Percentiles rank a stretch among this genome's conserved stretches.
These are phyloP conservation scores for Coemansia sp. DNA, from an alignment of 192 early-diverging fungal genomes.

Conservation along the genomic window DNA sequence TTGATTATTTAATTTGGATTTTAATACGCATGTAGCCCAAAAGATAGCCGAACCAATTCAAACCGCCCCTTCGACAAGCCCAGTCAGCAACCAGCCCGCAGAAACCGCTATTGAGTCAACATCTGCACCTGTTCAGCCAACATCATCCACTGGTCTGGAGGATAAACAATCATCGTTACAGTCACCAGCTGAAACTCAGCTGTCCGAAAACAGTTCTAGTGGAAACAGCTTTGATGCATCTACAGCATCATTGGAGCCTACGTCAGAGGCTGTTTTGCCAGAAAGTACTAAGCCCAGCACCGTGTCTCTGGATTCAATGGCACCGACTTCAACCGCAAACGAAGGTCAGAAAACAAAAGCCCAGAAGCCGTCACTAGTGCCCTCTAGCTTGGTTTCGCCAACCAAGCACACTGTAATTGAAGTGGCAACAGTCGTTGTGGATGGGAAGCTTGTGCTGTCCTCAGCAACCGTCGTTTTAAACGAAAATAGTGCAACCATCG, in stretches of 20 bases:
- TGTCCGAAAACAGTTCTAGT: background rate
- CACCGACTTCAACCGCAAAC: background rate
- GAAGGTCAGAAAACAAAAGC: slow-evolving; percentile 5
- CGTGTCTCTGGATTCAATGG: background rate
- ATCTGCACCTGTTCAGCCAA: background rate
- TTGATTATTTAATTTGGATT: background rate
- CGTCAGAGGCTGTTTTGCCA: background rate
- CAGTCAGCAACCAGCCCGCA: background rate
- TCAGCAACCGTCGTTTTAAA: slow-evolving; percentile 18
- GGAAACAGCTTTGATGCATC: background rate
- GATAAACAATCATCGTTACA: background rate
- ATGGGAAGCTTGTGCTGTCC: slow-evolving; percentile 24
- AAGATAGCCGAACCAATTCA: background rate
- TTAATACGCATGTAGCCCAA: background rate
- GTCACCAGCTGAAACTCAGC: background rate
- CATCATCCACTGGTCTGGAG: background rate
- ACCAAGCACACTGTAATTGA: slow-evolving; percentile 35
- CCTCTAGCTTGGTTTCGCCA: background rate
- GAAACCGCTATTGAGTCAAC: background rate
- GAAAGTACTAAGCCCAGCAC: background rate
- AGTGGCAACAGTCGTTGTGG: slow-evolving; percentile 39
- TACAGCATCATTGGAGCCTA: background rate
- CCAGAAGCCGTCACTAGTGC: background rate
- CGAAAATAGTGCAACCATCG: background rate
- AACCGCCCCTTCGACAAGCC: background rate